These are phyloP conservation scores for Sporisorium sorghi DNA, from an alignment of 1,284 basidiomycete species.

Conservation along the genomic window DNA sequence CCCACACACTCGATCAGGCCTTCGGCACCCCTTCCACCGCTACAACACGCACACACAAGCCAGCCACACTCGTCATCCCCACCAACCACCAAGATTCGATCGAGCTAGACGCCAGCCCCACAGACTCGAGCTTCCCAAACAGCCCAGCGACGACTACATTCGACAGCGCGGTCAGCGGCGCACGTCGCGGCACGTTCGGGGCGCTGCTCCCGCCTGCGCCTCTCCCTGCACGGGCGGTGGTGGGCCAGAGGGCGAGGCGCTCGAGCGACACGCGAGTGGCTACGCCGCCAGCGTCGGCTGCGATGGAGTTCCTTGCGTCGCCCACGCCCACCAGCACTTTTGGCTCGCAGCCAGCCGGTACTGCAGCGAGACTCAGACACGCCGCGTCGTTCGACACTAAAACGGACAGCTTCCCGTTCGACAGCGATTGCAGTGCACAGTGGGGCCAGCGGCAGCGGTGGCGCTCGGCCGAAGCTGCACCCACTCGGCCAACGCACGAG, in stretches of 20 bases:
- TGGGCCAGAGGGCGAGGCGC: no score
- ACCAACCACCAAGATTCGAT: not conserved
- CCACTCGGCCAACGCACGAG: not conserved
- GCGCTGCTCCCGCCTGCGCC: not conserved
- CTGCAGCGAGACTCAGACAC: conserved; percentile 3
- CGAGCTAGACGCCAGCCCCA: not conserved
- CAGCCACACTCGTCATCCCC: conserved; percentile 14
- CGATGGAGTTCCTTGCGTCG: conserved; percentile 24
- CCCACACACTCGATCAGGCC: conserved; percentile 19
- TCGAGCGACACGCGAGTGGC: not conserved
- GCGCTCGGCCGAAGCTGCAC: conserved; percentile 11
- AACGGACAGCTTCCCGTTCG: no score
- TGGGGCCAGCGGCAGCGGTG: conserved; percentile 22
- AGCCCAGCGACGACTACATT: not conserved
- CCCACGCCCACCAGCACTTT: conserved; percentile 3
- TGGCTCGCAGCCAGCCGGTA: no score
- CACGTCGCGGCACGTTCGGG: conserved; percentile 22
- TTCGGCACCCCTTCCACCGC: no score
- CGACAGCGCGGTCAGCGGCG: not conserved
- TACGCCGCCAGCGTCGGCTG: conserved; percentile 18
- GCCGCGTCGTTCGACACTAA: conserved; percentile 15
- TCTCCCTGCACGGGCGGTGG: no score
- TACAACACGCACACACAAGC: conserved; percentile 11
- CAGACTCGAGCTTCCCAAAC: no score
- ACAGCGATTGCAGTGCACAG: not conserved